Evolutionary conservation across 2,329 filamentous ascomycete genomes (phyloP).

Genomic region (Davidsoniella virescens): DNA sequence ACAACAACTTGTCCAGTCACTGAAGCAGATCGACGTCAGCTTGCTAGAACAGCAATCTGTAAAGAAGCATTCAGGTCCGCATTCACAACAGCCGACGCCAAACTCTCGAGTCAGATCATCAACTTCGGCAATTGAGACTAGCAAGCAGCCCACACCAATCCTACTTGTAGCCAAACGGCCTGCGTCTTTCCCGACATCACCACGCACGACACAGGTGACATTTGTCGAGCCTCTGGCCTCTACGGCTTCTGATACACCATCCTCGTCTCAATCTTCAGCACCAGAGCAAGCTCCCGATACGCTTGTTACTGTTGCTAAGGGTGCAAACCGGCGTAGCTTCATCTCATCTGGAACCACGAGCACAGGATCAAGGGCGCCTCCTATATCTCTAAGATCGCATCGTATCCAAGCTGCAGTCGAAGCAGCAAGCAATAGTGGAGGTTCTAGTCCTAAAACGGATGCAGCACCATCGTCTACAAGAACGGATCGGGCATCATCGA

Average conservation of each 20-base stretch:
- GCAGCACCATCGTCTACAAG: constrained; percentile 19
- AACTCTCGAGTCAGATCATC: constrained; percentile 17
- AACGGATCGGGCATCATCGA: constrained; percentile 1
- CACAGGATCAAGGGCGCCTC: constrained; percentile 8
- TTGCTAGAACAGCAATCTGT: constrained; percentile 13
- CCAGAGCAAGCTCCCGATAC: background rate
- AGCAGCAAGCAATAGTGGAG: background rate
- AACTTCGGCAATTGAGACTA: constrained; percentile 16
- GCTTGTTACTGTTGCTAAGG: background rate
- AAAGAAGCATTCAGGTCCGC: background rate
- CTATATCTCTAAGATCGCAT: constrained; percentile 7
- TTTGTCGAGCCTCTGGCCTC: constrained; percentile 7
- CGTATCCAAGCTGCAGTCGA: constrained; percentile 10
- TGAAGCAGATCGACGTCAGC: constrained; percentile 4
- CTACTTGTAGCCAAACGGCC: constrained; percentile 19
- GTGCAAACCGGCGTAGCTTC: constrained; percentile 9
- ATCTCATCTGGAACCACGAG: constrained; percentile 6
- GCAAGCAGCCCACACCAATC: constrained; percentile 10
- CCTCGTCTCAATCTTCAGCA: too few relatives aligned
- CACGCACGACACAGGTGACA: constrained; percentile 11
- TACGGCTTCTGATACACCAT: too few relatives aligned
- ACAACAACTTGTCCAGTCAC: constrained; percentile 13
- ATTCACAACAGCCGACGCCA: constrained; percentile 1
- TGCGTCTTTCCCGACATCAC: constrained; percentile 23
- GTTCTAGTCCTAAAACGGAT: constrained; percentile 4